phyloP scores from a whole-genome alignment of 495 filamentous ascomycete genomes.

The Stereocaulon alpinum region DNA sequence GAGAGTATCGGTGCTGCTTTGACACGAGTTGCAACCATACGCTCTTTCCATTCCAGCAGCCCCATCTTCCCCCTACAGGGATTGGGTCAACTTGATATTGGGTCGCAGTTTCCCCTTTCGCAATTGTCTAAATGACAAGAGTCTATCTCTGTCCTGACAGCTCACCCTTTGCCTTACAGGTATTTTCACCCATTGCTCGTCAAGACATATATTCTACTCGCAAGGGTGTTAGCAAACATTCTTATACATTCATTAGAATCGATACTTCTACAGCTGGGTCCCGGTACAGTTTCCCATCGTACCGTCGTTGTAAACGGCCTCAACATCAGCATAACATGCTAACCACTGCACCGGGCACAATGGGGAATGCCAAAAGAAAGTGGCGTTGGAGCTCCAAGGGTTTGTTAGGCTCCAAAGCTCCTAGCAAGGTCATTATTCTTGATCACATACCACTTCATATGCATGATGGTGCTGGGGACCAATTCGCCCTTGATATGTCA shows the following conservation, averaged over 20 bases:
- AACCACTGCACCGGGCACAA: background rate
- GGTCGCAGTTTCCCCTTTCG: background rate
- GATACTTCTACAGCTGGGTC: background rate
- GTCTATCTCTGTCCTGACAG: background rate
- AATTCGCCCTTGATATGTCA: background rate
- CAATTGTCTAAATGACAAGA: background rate
- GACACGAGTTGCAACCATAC: background rate
- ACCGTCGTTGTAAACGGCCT: background rate
- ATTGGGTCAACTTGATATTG: background rate
- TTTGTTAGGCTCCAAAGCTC: slow-evolving; percentile 13
- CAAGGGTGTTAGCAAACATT: background rate
- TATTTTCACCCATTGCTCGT: background rate
- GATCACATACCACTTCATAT: slow-evolving; percentile 5
- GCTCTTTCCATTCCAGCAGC: background rate
- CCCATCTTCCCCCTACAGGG: background rate
- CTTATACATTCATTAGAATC: background rate
- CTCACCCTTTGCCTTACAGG: background rate
- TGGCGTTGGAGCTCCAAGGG: slow-evolving; percentile 21
- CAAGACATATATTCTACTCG: background rate
- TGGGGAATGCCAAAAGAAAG: slow-evolving; percentile 18
- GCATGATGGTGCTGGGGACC: slow-evolving; percentile 3
- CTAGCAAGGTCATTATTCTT: slow-evolving; percentile 15
- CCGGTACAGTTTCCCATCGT: background rate
- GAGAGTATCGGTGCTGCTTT: background rate
- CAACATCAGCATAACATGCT: background rate